Conservation (phyloP, 148 eudicot species). For the Nyssa sinensis region DNA sequence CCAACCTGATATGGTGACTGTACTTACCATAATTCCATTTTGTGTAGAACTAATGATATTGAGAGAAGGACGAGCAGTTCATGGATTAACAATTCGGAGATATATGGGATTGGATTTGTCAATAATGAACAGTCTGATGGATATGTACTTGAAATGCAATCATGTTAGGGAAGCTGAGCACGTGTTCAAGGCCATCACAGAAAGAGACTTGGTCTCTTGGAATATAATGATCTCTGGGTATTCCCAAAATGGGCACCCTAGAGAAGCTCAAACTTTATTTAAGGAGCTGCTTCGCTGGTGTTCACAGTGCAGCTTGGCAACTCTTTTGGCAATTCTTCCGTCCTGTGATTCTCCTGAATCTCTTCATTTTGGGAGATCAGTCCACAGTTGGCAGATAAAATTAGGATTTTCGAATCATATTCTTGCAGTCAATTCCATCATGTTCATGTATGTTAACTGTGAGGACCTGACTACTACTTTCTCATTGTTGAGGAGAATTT, state of each 20-base stretch:
- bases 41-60: slow-evolving; percentile 38
- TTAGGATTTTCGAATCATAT: slow-evolving; percentile 36
- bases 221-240: slow-evolving; percentile 47
- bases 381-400: slow-evolving; percentile 45
- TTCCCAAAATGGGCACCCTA: slow-evolving; percentile 32
- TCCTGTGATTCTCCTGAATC: slow-evolving; percentile 38
- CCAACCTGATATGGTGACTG: slow-evolving; percentile 37
- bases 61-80: slow-evolving; percentile 42
- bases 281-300: slow-evolving; percentile 25
- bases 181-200: slow-evolving; percentile 26
- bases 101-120: slow-evolving; percentile 17
- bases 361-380: slow-evolving; percentile 36
- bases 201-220: slow-evolving; percentile 41
- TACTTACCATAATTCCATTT: slow-evolving; percentile 33
- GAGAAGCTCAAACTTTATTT: slow-evolving; percentile 38
- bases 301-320: slow-evolving; percentile 36
- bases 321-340: slow-evolving; percentile 40
- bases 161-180: slow-evolving; percentile 28
- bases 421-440: slow-evolving; percentile 34
- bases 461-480: slow-evolving; percentile 30
- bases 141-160: slow-evolving; percentile 39
- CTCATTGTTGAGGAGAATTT: slow-evolving; percentile 22
- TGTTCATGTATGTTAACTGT: slow-evolving; percentile 46
- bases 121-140: slow-evolving; percentile 35
- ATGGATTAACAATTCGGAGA: slow-evolving; percentile 35